Conservation (phyloP, 169 alveolate genomes). For the Cystoisospora suis region DNA sequence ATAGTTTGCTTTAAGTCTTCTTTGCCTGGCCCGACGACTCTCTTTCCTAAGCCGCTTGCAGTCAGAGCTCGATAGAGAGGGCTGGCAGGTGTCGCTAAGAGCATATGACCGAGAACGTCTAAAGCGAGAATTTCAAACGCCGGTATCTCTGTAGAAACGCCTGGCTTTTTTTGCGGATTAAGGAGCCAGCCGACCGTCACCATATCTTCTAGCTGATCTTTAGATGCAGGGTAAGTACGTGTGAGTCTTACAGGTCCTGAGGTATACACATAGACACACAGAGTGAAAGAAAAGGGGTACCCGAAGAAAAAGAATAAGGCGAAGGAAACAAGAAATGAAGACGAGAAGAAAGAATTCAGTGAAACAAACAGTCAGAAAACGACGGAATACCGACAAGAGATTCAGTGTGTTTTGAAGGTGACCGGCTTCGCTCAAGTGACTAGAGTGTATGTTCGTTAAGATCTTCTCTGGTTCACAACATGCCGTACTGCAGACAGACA, state of each 20-base stretch:
- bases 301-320: too few species aligned
- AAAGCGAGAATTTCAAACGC: not conserved
- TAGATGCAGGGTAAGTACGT: constrained; percentile 11
- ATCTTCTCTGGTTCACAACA: too few species aligned
- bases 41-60: constrained; percentile 42
- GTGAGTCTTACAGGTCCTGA: constrained; percentile 33
- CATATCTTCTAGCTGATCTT: constrained; percentile 45
- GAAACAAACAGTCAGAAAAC: too few species aligned
- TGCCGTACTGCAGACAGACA: too few species aligned
- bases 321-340: not conserved
- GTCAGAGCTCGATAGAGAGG: constrained; percentile 54
- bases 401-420: too few species aligned
- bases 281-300: too few species aligned
- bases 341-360: too few species aligned
- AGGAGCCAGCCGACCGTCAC: constrained; percentile 51
- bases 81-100: constrained; percentile 51
- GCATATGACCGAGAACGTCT: constrained; percentile 21
- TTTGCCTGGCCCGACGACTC: constrained; percentile 34
- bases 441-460: too few species aligned
- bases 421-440: too few species aligned
- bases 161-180: constrained; percentile 8
- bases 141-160: not conserved
- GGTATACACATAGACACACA: too few species aligned
- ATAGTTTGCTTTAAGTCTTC: constrained; percentile 45
- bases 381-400: too few species aligned